Evolutionary conservation across 176 grass and related monocot genomes (phyloP).

Genomic region (Stipa capillata): DNA sequence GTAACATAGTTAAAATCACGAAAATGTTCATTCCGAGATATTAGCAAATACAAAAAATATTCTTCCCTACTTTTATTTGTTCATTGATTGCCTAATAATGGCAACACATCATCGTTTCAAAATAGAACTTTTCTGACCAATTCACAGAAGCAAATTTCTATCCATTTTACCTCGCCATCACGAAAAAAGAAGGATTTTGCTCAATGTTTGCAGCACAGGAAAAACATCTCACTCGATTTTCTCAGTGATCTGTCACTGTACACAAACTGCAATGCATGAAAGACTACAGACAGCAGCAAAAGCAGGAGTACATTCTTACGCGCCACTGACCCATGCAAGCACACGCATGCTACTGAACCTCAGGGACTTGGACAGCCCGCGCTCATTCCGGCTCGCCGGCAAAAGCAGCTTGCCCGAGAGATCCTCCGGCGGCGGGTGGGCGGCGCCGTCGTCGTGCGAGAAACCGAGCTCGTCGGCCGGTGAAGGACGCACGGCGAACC

Average conservation of each 20-base stretch:
- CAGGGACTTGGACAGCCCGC: not conserved
- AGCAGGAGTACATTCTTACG: not conserved
- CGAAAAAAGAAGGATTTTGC: not conserved
- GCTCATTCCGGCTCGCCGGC: not conserved
- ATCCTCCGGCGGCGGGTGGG: not conserved
- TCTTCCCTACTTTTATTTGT: no score
- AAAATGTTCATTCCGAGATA: no score
- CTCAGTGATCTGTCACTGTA: not conserved
- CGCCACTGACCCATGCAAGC: conserved; percentile 14
- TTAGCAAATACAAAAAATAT: no score
- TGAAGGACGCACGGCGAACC: conserved; percentile 5
- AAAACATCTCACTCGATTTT: not conserved
- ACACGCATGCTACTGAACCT: conserved; percentile 16
- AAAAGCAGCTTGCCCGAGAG: not conserved
- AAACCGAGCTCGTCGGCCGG: conserved; percentile 1
- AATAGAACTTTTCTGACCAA: not conserved
- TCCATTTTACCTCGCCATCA: not conserved
- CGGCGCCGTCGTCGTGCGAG: not conserved
- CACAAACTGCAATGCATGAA: not conserved
- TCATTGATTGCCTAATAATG: no score
- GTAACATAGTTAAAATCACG: no score
- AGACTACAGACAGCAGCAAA: not conserved
- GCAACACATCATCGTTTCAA: no score
- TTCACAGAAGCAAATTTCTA: not conserved
- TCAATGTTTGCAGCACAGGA: not conserved